Percentiles rank a stretch among this genome's conserved stretches.
Evolutionary conservation across 2,329 filamentous ascomycete species (phyloP).

Genomic region (Colletotrichum sp.): DNA sequence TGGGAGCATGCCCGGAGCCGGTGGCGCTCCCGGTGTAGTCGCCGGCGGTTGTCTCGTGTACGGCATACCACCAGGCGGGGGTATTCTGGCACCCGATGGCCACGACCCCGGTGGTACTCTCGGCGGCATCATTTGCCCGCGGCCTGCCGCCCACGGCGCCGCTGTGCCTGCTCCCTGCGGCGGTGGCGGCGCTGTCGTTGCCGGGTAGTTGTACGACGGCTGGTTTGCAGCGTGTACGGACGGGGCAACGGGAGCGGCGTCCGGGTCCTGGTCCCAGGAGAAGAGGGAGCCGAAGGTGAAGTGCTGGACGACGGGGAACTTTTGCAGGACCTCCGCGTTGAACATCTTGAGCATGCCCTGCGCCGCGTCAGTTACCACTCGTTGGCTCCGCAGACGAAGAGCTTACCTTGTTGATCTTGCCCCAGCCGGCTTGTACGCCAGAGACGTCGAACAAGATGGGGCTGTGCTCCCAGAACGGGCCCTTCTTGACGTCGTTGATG

Average conservation of each 20-base stretch:
- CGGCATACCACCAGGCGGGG: constrained; percentile 38
- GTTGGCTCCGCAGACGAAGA: background rate
- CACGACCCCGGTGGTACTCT: constrained; percentile 41
- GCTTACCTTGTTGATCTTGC: constrained; percentile 87
- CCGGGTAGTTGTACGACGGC: constrained; percentile 34
- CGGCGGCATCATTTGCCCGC: constrained; percentile 29
- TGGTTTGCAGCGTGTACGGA: constrained; percentile 65
- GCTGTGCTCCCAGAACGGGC: constrained; percentile 97
- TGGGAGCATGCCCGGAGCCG: constrained; percentile 13
- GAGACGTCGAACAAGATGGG: constrained; percentile 92
- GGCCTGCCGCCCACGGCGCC: constrained; percentile 46
- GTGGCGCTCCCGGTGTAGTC: background rate
- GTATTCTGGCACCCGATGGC: constrained; percentile 41
- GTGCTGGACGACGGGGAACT: constrained; percentile 98
- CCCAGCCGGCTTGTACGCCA: constrained; percentile 91
- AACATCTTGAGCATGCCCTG: constrained; percentile 99
- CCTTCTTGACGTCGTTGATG: constrained; percentile 95
- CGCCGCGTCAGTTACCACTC: background rate
- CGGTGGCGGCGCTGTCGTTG: constrained; percentile 29
- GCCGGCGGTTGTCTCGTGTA: constrained; percentile 39
- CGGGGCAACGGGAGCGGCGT: constrained; percentile 51
- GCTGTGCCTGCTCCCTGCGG: constrained; percentile 35
- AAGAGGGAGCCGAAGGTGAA: constrained; percentile 86
- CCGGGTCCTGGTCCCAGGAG: constrained; percentile 72
- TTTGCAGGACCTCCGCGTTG: constrained; percentile 92